These are phyloP conservation scores for Coriolopsis trogii DNA, from an alignment of 1,284 basidiomycete species.

Conservation along the genomic window DNA sequence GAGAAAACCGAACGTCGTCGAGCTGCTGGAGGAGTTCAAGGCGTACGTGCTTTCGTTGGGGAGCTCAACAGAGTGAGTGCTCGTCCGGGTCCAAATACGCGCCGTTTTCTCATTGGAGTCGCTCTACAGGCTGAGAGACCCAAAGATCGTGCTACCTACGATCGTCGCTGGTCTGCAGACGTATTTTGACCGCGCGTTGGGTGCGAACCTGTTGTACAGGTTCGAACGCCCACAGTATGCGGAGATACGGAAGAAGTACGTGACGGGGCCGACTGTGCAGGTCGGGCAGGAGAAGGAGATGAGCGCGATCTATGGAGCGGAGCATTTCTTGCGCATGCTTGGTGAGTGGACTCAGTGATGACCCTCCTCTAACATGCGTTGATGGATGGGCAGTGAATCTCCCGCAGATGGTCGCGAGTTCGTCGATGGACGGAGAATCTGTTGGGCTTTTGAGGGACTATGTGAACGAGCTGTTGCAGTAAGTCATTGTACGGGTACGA, in stretches of 20 bases:
- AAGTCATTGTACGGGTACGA: too few species aligned
- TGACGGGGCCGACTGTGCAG: constrained; percentile 70
- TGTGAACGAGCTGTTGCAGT: constrained; percentile 88
- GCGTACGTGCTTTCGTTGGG: constrained; percentile 56
- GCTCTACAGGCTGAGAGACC: constrained; percentile 59
- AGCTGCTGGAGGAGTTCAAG: constrained; percentile 82
- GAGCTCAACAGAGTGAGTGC: constrained; percentile 51
- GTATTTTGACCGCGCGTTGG: constrained; percentile 93
- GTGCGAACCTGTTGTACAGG: constrained; percentile 90
- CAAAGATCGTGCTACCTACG: constrained; percentile 68
- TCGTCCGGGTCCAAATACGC: neutral
- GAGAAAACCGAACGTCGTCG: constrained; percentile 78
- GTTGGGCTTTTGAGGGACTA: constrained; percentile 87
- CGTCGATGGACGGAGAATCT: constrained; percentile 90
- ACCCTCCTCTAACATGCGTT: constrained; percentile 26
- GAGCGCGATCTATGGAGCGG: constrained; percentile 92
- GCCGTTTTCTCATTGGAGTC: neutral
- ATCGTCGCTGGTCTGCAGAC: constrained; percentile 88
- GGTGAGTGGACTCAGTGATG: constrained; percentile 54
- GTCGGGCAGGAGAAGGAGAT: constrained; percentile 82
- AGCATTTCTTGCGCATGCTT: constrained; percentile 91
- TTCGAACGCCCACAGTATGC: constrained; percentile 95
- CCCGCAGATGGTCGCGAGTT: constrained; percentile 85
- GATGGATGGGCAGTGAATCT: constrained; percentile 55
- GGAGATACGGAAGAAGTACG: constrained; percentile 76